Percentiles rank a stretch among this genome's conserved stretches.
Conservation (phyloP, 805 yeast species). For the Ogataea dorogensis region DNA sequence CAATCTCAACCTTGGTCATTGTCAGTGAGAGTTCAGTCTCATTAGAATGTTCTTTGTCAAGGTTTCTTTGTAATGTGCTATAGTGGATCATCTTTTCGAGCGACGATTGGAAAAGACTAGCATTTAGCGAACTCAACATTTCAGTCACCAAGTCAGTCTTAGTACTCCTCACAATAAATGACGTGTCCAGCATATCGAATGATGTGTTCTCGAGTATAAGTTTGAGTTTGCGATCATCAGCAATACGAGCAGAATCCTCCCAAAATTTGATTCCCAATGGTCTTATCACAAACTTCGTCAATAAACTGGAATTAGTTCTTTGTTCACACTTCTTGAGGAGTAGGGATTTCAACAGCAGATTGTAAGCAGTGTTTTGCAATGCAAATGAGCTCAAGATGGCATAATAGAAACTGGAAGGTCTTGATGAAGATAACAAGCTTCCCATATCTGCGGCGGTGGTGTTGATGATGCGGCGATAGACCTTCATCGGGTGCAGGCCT, state of each 20-base stretch:
- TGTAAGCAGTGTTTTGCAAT: constrained; percentile 11
- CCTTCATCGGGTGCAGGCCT: constrained; percentile 16
- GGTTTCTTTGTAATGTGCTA: constrained; percentile 12
- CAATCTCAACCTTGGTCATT: constrained; percentile 13
- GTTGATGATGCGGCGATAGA: constrained; percentile 12
- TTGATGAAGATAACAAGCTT: not conserved
- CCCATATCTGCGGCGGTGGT: constrained; percentile 17
- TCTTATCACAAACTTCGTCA: constrained; percentile 11
- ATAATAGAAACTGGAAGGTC: constrained; percentile 1
- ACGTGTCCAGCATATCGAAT: constrained; percentile 15
- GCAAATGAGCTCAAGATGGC: constrained; percentile 11
- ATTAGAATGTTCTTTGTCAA: constrained; percentile 2
- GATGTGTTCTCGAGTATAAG: constrained; percentile 15
- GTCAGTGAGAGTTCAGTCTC: constrained; percentile 7
- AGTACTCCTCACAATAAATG: constrained; percentile 1
- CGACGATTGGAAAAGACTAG: constrained; percentile 12
- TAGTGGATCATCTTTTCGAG: constrained; percentile 20
- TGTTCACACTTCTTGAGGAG: constrained; percentile 20
- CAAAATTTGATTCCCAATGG: constrained; percentile 23
- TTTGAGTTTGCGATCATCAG: constrained; percentile 6
- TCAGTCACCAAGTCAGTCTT: constrained; percentile 13
- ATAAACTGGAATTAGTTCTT: constrained; percentile 2
- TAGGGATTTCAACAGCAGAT: constrained; percentile 25
- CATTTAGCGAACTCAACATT: constrained; percentile 14
- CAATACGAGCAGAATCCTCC: constrained; percentile 2